phyloP scores from a whole-genome alignment of 2,329 filamentous ascomycete species.

The Corinectria fuckeliana region DNA sequence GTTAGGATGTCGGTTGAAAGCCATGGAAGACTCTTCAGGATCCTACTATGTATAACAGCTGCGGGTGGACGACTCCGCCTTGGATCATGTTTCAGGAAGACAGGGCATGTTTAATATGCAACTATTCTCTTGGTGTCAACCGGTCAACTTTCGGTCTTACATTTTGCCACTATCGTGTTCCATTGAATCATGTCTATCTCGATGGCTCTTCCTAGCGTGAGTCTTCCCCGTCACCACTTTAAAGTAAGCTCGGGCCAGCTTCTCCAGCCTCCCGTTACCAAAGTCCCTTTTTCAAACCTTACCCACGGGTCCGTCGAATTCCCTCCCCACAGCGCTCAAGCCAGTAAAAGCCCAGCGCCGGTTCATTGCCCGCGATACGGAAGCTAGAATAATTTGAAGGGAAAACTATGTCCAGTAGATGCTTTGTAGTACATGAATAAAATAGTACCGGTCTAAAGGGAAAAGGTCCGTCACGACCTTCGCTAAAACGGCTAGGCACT shows the following conservation, averaged over 20 bases:
- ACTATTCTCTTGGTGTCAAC: too few relatives aligned
- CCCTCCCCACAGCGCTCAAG: not conserved
- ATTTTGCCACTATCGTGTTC: conserved; percentile 4
- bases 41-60: not conserved
- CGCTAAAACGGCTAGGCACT: not conserved
- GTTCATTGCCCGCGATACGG: not conserved
- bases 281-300: conserved; percentile 13
- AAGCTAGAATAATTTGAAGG: not conserved
- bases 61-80: too few relatives aligned
- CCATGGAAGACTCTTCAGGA: not conserved
- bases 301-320: not conserved
- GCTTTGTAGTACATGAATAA: too few relatives aligned
- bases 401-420: too few relatives aligned
- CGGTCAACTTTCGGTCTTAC: not conserved
- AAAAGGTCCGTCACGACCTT: too few relatives aligned
- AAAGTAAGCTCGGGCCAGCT: conserved; percentile 4
- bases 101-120: too few relatives aligned
- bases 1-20: not conserved
- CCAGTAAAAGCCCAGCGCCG: too few relatives aligned
- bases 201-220: too few relatives aligned
- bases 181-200: too few relatives aligned
- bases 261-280: conserved; percentile 12
- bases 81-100: too few relatives aligned
- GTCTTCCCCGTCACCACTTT: not conserved
- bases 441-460: not conserved